Evolutionary conservation across 2,329 filamentous ascomycete species (phyloP).

Genomic region (Fonsecaea multimorphosa): DNA sequence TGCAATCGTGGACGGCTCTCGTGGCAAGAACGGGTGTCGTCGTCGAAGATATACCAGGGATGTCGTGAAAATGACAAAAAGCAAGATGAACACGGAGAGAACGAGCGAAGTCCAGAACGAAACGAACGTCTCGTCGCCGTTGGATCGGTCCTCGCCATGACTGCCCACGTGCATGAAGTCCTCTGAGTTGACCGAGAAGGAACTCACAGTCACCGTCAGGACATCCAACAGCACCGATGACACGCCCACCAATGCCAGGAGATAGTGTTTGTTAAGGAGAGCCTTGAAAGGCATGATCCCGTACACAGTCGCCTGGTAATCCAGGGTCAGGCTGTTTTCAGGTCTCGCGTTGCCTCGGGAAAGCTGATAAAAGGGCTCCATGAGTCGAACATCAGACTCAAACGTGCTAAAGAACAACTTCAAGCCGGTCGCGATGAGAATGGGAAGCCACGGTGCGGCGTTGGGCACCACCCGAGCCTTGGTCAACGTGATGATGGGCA

Average conservation of each 20-base stretch:
- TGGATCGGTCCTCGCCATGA: slow-evolving; percentile 37
- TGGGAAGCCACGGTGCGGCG: slow-evolving; percentile 53
- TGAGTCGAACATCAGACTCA: slow-evolving; percentile 55
- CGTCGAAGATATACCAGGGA: slow-evolving; percentile 66
- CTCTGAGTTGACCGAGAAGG: slow-evolving; percentile 53
- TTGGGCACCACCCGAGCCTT: slow-evolving; percentile 47
- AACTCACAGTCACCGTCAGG: slow-evolving; percentile 56
- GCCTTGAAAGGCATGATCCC: slow-evolving; percentile 53
- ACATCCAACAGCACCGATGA: slow-evolving; percentile 55
- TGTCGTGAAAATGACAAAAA: slow-evolving; percentile 68
- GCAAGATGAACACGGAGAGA: slow-evolving; percentile 67
- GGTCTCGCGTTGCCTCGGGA: slow-evolving; percentile 52
- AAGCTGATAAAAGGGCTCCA: slow-evolving; percentile 57
- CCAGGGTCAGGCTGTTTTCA: slow-evolving; percentile 54
- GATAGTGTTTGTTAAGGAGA: slow-evolving; percentile 51
- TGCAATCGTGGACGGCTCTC: slow-evolving; percentile 79
- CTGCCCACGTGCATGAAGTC: slow-evolving; percentile 43
- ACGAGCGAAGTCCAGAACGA: slow-evolving; percentile 72
- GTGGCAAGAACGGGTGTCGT: slow-evolving; percentile 73
- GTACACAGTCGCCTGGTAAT: slow-evolving; percentile 57
- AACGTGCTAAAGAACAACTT: slow-evolving; percentile 56
- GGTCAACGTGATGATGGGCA: slow-evolving; percentile 54
- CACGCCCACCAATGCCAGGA: slow-evolving; percentile 53
- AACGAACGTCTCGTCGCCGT: slow-evolving; percentile 53
- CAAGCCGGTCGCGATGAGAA: slow-evolving; percentile 53